Percentiles rank a stretch among this genome's conserved stretches.
Evolutionary conservation across 768 basidiomycete species (phyloP).

Genomic region (Collybiopsis luxurians): DNA sequence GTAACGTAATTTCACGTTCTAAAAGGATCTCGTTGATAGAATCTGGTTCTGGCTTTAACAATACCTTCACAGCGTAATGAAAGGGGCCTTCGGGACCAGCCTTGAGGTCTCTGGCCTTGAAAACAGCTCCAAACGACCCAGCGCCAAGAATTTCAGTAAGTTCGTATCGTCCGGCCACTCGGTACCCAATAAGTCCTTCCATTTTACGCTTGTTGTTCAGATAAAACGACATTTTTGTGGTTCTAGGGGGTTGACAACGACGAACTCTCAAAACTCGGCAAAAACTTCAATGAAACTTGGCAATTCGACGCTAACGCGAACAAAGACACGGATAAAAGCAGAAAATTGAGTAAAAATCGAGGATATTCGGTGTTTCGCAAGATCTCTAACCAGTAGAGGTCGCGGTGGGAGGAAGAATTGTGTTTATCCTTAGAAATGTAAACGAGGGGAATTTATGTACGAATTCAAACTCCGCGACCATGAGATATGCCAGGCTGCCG

Average conservation of each 20-base stretch:
- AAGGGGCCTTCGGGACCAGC: not conserved
- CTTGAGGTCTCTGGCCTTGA: slow-evolving; percentile 9
- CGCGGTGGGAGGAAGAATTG: too few relatives aligned
- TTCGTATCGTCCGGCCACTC: slow-evolving; percentile 3
- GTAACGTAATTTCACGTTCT: slow-evolving; percentile 44
- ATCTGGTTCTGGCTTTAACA: slow-evolving; percentile 37
- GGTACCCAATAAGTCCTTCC: slow-evolving; percentile 5
- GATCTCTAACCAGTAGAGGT: not conserved
- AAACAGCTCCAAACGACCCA: slow-evolving; percentile 16
- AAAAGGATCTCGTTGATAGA: slow-evolving; percentile 41
- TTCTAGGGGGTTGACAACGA: not conserved
- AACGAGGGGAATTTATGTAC: too few relatives aligned
- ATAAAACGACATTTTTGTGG: slow-evolving; percentile 7
- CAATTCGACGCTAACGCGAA: not conserved
- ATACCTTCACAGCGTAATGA: slow-evolving; percentile 49
- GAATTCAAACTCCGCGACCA: too few relatives aligned
- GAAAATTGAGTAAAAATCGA: not conserved
- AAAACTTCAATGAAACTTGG: not conserved
- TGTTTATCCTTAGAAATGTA: too few relatives aligned
- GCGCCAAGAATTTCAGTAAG: slow-evolving; percentile 12
- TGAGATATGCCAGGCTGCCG: too few relatives aligned
- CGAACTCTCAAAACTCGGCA: not conserved
- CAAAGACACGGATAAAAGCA: not conserved
- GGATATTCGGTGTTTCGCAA: not conserved
- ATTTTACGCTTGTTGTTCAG: not conserved